Conservation (phyloP, 1,284 basidiomycete species). For the Cutaneotrichosporon curvatum region DNA sequence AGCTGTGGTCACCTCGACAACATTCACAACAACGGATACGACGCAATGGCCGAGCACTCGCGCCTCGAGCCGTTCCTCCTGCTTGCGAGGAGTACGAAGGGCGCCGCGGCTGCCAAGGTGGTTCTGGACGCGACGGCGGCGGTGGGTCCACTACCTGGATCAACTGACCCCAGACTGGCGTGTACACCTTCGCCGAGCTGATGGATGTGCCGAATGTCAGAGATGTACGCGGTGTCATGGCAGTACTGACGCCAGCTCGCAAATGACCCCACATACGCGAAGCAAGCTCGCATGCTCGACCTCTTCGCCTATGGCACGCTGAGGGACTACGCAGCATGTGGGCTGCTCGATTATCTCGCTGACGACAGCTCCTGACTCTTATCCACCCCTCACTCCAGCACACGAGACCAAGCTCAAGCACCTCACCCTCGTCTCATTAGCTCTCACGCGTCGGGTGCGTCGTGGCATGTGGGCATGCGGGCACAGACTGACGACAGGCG, state of each 20-base stretch:
- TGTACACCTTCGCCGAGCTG: constrained; percentile 84
- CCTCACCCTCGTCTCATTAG: constrained; percentile 77
- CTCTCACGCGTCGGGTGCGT: constrained; percentile 61
- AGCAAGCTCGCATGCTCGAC: constrained; percentile 60
- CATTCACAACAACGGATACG: neutral
- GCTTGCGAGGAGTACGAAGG: constrained; percentile 81
- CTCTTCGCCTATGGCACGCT: constrained; percentile 86
- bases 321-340: constrained; percentile 59
- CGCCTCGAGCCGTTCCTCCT: constrained; percentile 74
- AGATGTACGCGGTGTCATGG: constrained; percentile 54
- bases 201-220: constrained; percentile 72
- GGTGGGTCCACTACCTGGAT: constrained; percentile 20
- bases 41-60: constrained; percentile 26
- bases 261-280: constrained; percentile 55
- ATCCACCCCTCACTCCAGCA: constrained; percentile 62
- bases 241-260: constrained; percentile 1
- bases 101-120: constrained; percentile 82
- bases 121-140: constrained; percentile 78
- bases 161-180: constrained; percentile 54
- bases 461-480: neutral
- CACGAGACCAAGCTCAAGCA: constrained; percentile 84
- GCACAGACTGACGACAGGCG: constrained; percentile 17
- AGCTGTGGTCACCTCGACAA: neutral
- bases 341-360: constrained; percentile 9
- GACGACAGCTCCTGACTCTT: constrained; percentile 54